phyloP scores from a whole-genome alignment of 2,329 filamentous ascomycete species.

The Microdochium nivale region DNA sequence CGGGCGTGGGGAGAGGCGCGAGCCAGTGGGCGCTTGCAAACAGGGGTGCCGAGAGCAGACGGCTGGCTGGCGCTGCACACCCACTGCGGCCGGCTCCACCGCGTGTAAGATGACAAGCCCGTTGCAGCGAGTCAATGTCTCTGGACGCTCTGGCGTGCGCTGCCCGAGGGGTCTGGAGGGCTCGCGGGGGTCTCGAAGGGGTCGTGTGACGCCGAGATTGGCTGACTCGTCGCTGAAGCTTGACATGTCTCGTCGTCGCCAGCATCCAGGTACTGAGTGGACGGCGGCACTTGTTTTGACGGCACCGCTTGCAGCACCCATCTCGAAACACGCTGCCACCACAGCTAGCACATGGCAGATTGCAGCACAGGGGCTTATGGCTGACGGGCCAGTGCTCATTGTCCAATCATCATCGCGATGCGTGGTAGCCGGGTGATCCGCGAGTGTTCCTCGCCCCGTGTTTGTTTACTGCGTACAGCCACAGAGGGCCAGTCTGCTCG shows the following conservation, averaged over 20 bases:
- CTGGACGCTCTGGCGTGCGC: constrained; percentile 9
- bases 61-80: constrained; percentile 35
- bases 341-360: too few relatives aligned
- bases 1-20: constrained; percentile 21
- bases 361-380: too few relatives aligned
- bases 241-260: background rate
- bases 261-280: background rate
- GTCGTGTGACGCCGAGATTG: background rate
- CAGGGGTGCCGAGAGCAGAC: constrained; percentile 28
- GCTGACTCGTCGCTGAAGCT: background rate
- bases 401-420: too few relatives aligned
- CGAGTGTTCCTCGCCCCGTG: too few relatives aligned
- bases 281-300: background rate
- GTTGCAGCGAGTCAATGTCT: constrained; percentile 37
- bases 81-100: constrained; percentile 28
- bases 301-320: background rate
- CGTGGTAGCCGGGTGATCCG: too few relatives aligned
- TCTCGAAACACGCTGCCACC: too few relatives aligned
- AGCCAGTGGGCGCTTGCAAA: constrained; percentile 40
- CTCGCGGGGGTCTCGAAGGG: too few relatives aligned
- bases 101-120: constrained; percentile 30
- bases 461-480: too few relatives aligned
- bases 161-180: background rate
- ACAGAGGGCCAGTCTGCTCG: too few relatives aligned
- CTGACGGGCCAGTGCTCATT: too few relatives aligned